These are phyloP conservation scores for Colletotrichum neosansevieriae DNA, from an alignment of 2,329 filamentous ascomycete genomes.

Conservation along the genomic window DNA sequence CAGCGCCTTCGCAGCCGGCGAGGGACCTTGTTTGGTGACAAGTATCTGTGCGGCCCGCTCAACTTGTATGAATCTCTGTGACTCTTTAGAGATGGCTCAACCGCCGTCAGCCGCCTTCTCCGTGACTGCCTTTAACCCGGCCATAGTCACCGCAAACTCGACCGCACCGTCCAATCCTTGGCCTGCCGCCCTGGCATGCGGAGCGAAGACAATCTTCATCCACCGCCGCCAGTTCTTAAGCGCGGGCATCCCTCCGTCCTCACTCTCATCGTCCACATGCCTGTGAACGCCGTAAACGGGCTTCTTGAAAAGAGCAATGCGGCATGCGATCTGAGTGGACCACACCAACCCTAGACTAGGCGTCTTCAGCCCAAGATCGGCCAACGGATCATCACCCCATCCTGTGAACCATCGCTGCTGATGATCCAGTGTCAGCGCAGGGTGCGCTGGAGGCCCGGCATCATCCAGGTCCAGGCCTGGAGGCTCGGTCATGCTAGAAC, in stretches of 20 bases:
- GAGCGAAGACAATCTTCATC: conserved; percentile 91
- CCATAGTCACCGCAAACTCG: conserved; percentile 81
- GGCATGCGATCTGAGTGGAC: conserved; percentile 88
- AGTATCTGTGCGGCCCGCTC: too few relatives aligned
- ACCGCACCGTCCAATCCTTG: conserved; percentile 64
- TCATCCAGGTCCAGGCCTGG: conserved; percentile 63
- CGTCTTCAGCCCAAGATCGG: conserved; percentile 74
- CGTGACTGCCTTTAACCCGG: conserved; percentile 64
- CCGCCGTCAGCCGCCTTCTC: conserved; percentile 31
- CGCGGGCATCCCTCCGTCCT: conserved; percentile 56
- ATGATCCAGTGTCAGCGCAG: conserved; percentile 81
- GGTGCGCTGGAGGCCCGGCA: conserved; percentile 50
- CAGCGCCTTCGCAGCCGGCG: too few relatives aligned
- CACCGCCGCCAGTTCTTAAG: conserved; percentile 76
- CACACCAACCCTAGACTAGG: conserved; percentile 90
- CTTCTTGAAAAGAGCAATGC: conserved; percentile 83
- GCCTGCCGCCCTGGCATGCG: conserved; percentile 73
- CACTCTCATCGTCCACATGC: conserved; percentile 54
- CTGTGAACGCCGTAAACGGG: conserved; percentile 61
- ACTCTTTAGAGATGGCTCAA: neutral
- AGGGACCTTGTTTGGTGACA: too few relatives aligned
- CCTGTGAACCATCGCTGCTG: conserved; percentile 96
- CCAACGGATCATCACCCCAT: conserved; percentile 80
- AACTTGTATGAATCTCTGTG: neutral
- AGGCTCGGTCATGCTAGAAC: conserved; percentile 51